Evolutionary conservation across 805 yeast genomes (phyloP).

Genomic region (Wickerhamomyces pijperi): DNA sequence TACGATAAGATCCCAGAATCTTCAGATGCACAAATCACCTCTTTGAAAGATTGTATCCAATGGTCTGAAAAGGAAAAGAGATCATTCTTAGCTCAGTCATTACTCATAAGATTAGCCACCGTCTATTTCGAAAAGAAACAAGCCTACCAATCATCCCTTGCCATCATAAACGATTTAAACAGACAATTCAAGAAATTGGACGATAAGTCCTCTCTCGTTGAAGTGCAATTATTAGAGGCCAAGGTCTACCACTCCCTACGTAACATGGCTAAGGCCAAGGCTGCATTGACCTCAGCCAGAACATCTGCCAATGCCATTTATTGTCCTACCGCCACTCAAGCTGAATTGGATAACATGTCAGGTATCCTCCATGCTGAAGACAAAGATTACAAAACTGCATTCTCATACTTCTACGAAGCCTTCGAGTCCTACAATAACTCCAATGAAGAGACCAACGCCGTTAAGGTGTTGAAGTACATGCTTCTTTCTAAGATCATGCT

Average conservation of each 20-base stretch:
- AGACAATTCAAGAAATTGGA: slow-evolving; percentile 87
- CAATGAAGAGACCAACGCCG: slow-evolving; percentile 52
- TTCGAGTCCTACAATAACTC: slow-evolving; percentile 72
- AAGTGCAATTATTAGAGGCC: slow-evolving; percentile 86
- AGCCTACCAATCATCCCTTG: slow-evolving; percentile 57
- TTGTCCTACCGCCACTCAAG: slow-evolving; percentile 88
- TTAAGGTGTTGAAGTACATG: slow-evolving; percentile 84
- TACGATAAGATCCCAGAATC: slow-evolving; percentile 54
- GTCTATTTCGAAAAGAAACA: slow-evolving; percentile 55
- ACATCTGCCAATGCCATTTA: slow-evolving; percentile 96
- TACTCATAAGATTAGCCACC: slow-evolving; percentile 74
- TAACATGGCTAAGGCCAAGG: slow-evolving; percentile 83
- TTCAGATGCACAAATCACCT: slow-evolving; percentile 57
- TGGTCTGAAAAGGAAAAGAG: slow-evolving; percentile 84
- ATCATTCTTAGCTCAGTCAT: slow-evolving; percentile 77
- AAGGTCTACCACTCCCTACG: slow-evolving; percentile 85
- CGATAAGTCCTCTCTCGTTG: slow-evolving; percentile 90
- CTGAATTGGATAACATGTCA: slow-evolving; percentile 89
- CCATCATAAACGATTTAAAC: slow-evolving; percentile 59
- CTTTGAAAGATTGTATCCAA: slow-evolving; percentile 69
- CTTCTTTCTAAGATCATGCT: slow-evolving; percentile 88
- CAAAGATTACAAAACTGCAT: slow-evolving; percentile 92
- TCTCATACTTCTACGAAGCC: slow-evolving; percentile 88
- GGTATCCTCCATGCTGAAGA: slow-evolving; percentile 96
- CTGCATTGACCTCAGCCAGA: slow-evolving; percentile 88